phyloP scores from a whole-genome alignment of 2,329 filamentous ascomycete genomes.

The Nothomitra cinnamomea region DNA sequence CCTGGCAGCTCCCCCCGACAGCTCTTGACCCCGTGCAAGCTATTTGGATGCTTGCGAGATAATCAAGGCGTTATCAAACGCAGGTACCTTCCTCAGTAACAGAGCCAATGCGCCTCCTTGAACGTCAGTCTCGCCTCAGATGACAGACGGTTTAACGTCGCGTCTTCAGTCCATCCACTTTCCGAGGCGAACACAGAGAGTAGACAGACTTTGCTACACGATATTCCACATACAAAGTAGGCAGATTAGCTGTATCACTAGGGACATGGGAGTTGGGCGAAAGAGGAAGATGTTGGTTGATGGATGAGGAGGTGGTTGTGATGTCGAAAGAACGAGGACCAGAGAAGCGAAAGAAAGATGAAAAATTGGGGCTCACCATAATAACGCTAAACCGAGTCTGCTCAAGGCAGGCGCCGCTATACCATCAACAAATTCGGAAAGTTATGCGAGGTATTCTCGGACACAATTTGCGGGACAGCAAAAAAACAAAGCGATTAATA shows the following conservation, averaged over 20 bases:
- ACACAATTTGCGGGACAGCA: no score
- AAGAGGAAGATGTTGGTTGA: background rate
- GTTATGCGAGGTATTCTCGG: no score
- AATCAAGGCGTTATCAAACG: background rate
- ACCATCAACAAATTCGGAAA: no score
- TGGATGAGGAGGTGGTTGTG: background rate
- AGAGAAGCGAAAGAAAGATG: background rate
- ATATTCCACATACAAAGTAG: conserved; percentile 1
- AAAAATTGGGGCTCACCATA: no score
- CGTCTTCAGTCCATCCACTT: background rate
- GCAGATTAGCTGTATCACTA: background rate
- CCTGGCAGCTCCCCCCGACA: background rate
- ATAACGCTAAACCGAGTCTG: no score
- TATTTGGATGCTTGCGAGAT: background rate
- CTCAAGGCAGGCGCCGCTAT: no score
- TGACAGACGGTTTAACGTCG: background rate
- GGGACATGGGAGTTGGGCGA: background rate
- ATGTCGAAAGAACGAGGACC: background rate
- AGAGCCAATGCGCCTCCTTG: background rate
- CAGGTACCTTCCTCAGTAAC: background rate
- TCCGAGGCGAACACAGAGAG: background rate
- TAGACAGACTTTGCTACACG: conserved; percentile 1
- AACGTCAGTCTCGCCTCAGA: background rate
- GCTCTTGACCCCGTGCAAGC: background rate
- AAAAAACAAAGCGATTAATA: no score